These are phyloP conservation scores for Leucocoprinus sp. DNA, from an alignment of 768 basidiomycete species.

Conservation along the genomic window DNA sequence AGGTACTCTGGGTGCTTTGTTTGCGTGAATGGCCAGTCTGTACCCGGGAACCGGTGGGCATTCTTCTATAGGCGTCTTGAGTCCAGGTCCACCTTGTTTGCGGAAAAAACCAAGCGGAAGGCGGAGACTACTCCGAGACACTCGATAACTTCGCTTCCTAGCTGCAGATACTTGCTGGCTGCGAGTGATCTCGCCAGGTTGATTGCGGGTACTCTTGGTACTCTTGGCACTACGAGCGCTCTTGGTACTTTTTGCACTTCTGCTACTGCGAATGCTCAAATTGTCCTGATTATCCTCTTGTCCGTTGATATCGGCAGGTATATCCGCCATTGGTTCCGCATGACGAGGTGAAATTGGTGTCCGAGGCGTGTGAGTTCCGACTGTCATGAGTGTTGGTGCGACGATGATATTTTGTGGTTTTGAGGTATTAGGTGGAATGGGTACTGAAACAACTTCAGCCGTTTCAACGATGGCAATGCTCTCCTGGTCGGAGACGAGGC, in stretches of 20 bases:
- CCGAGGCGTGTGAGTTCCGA: slow-evolving; percentile 15
- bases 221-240: slow-evolving; percentile 27
- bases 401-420: slow-evolving; percentile 14
- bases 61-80: slow-evolving; percentile 18
- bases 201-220: slow-evolving; percentile 24
- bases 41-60: slow-evolving; percentile 26
- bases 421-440: slow-evolving; percentile 17
- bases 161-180: slow-evolving; percentile 53
- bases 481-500: slow-evolving; percentile 22
- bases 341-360: slow-evolving; percentile 15
- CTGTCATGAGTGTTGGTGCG: slow-evolving; percentile 12
- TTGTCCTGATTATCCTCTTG: slow-evolving; percentile 8
- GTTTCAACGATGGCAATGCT: slow-evolving; percentile 36
- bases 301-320: slow-evolving; percentile 10
- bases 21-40: slow-evolving; percentile 22
- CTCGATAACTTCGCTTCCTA: slow-evolving; percentile 50
- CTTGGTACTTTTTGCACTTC: slow-evolving; percentile 19
- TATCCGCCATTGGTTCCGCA: slow-evolving; percentile 10
- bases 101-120: slow-evolving; percentile 32
- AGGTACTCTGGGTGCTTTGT: slow-evolving; percentile 12
- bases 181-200: slow-evolving; percentile 19
- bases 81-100: slow-evolving; percentile 16
- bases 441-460: slow-evolving; percentile 37
- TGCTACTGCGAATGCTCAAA: slow-evolving; percentile 15
- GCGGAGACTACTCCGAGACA: slow-evolving; percentile 61